phyloP scores from a whole-genome alignment of 441 rosid genomes.

The Aleurites moluccanus region DNA sequence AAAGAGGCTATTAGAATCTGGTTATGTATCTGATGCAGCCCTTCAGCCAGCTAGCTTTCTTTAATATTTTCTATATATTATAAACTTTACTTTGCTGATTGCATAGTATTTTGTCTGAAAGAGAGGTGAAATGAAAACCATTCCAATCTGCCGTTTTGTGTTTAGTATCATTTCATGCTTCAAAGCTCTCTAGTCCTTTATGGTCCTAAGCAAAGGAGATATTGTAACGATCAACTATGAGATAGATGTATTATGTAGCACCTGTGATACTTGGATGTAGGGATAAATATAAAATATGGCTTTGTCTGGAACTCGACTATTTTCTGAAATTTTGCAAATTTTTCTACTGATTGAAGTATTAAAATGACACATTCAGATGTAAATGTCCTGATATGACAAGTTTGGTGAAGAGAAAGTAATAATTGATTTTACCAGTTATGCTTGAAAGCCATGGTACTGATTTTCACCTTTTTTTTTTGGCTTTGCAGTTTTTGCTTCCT shows the following conservation, averaged over 20 bases:
- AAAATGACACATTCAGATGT: no score
- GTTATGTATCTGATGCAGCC: neutral
- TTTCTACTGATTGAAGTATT: neutral
- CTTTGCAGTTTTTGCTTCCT: constrained; percentile 74
- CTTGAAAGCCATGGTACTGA: constrained; percentile 4
- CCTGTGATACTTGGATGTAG: neutral
- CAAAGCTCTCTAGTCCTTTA: neutral
- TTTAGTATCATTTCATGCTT: neutral
- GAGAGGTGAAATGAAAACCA: neutral
- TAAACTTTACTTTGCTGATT: neutral
- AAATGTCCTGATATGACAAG: no score
- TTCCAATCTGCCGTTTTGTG: neutral
- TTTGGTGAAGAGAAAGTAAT: constrained; percentile 1
- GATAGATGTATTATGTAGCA: neutral
- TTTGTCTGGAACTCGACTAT: neutral
- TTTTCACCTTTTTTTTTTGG: constrained; percentile 7
- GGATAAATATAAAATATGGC: neutral
- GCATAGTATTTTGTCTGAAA: neutral
- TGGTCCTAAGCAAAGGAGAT: neutral
- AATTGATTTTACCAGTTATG: neutral
- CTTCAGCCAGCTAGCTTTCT: neutral
- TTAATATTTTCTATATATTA: neutral
- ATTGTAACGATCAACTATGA: neutral
- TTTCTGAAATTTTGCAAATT: neutral
- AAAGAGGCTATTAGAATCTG: neutral